Evolutionary conservation across 331 rosid genomes (phyloP).

Genomic region (Pyracantha coccinea): DNA sequence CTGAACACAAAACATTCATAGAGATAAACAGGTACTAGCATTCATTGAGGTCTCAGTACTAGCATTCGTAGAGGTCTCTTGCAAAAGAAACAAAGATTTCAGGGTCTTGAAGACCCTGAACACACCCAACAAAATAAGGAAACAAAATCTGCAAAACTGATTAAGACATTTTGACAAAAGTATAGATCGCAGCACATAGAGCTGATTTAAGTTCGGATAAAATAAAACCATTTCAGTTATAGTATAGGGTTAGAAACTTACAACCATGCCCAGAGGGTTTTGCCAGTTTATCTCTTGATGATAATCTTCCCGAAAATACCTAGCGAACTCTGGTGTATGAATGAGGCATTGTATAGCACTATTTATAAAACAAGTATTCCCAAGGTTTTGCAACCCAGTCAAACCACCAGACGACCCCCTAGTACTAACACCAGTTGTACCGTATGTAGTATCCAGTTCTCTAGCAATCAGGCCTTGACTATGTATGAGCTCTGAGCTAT

Average conservation of each 20-base stretch:
- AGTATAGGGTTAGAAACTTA: constrained; percentile 60
- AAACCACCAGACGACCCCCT: constrained; percentile 88
- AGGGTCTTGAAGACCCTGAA: too few relatives aligned
- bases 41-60: neutral
- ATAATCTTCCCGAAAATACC: constrained; percentile 90
- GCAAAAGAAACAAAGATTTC: too few relatives aligned
- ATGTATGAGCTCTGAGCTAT: constrained; percentile 43
- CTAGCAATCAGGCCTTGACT: constrained; percentile 47
- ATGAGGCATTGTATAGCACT: constrained; percentile 97
- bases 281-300: constrained; percentile 92
- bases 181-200: neutral
- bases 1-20: neutral
- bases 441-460: constrained; percentile 61
- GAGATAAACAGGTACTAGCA: neutral
- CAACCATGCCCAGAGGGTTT: constrained; percentile 98
- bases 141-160: neutral
- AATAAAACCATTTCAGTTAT: too few relatives aligned
- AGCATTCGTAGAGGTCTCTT: neutral
- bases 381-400: constrained; percentile 91
- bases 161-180: neutral
- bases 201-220: too few relatives aligned
- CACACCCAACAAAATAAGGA: neutral
- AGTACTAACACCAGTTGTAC: constrained; percentile 68
- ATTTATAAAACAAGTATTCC: constrained; percentile 99
- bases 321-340: constrained; percentile 93